A percentile compares a stretch with the other conserved stretches of the same genome.
These are phyloP conservation scores for Aspergillus terreus DNA, from an alignment of 2,329 filamentous ascomycete genomes.

Conservation along the genomic window DNA sequence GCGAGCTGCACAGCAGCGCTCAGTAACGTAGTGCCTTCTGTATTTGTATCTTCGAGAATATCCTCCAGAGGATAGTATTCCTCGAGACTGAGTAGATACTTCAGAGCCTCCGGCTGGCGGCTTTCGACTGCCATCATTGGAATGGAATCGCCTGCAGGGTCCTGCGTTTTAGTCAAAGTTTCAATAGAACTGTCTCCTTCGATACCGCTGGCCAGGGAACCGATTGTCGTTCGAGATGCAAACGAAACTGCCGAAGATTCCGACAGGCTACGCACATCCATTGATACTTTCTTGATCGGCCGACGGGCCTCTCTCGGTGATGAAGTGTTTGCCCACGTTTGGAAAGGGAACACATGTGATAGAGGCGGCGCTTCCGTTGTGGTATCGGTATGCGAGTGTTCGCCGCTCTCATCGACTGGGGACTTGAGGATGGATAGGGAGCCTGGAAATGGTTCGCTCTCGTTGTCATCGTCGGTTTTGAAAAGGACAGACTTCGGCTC, in stretches of 20 bases:
- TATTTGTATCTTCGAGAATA: slow-evolving; percentile 79
- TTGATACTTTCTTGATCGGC: slow-evolving; percentile 73
- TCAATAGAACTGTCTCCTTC: slow-evolving; percentile 87
- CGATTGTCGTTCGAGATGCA: slow-evolving; percentile 73
- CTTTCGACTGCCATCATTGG: slow-evolving; percentile 81
- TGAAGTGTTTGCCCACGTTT: slow-evolving; percentile 53
- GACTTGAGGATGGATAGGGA: slow-evolving; percentile 21
- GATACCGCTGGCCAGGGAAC: slow-evolving; percentile 67
- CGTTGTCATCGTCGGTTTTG: slow-evolving; percentile 35
- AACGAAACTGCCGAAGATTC: slow-evolving; percentile 81
- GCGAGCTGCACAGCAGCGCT: slow-evolving; percentile 88
- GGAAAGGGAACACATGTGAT: slow-evolving; percentile 88
- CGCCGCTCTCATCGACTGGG: slow-evolving; percentile 16
- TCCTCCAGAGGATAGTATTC: slow-evolving; percentile 69
- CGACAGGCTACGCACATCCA: slow-evolving; percentile 86
- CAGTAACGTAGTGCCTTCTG: slow-evolving; percentile 82
- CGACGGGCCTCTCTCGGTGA: slow-evolving; percentile 44
- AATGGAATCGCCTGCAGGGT: slow-evolving; percentile 72
- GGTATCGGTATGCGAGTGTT: slow-evolving; percentile 11
- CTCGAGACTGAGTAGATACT: slow-evolving; percentile 72
- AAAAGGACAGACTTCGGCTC: slow-evolving; percentile 27
- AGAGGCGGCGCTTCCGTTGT: slow-evolving; percentile 44
- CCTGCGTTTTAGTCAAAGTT: slow-evolving; percentile 54
- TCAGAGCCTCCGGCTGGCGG: slow-evolving; percentile 66
- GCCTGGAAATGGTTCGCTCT: slow-evolving; percentile 18